phyloP scores from a whole-genome alignment of 1,284 basidiomycete genomes.

The Apiotrichum domesticum region DNA sequence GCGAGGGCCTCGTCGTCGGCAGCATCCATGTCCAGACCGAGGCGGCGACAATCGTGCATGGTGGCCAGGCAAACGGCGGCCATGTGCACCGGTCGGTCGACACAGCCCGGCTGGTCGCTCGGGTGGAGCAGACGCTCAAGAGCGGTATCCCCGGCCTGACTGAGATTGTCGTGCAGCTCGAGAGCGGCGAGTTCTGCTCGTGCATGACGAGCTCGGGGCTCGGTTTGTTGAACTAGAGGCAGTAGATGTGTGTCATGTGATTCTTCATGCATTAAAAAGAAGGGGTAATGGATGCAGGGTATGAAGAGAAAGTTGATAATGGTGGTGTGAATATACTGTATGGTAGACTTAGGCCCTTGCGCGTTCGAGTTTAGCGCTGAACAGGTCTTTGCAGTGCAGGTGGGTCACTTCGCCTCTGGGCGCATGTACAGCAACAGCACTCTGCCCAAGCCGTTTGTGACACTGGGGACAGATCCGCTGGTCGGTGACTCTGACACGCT shows the following conservation, averaged over 20 bases:
- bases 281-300: slow-evolving; percentile 3
- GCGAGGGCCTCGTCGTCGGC: slow-evolving; percentile 75
- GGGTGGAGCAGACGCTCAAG: slow-evolving; percentile 62
- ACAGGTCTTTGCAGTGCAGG: slow-evolving; percentile 82
- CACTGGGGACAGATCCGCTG: slow-evolving; percentile 91
- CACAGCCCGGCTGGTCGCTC: slow-evolving; percentile 63
- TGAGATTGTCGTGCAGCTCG: slow-evolving; percentile 82
- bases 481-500: slow-evolving; percentile 84
- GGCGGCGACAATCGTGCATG: neutral
- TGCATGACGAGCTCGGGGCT: slow-evolving; percentile 53
- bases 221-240: neutral
- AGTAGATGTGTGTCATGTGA: neutral
- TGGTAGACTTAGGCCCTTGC: slow-evolving; percentile 8
- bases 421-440: slow-evolving; percentile 88
- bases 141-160: slow-evolving; percentile 68
- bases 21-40: slow-evolving; percentile 80
- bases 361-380: slow-evolving; percentile 49
- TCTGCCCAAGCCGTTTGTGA: slow-evolving; percentile 87
- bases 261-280: neutral
- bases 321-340: no score
- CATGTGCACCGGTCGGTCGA: slow-evolving; percentile 42
- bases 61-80: slow-evolving; percentile 17
- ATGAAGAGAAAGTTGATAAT: neutral
- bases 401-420: slow-evolving; percentile 89
- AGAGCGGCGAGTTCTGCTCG: slow-evolving; percentile 46